These are phyloP conservation scores for Neurospora crassa DNA, from an alignment of 2,329 filamentous ascomycete genomes.

Conservation along the genomic window DNA sequence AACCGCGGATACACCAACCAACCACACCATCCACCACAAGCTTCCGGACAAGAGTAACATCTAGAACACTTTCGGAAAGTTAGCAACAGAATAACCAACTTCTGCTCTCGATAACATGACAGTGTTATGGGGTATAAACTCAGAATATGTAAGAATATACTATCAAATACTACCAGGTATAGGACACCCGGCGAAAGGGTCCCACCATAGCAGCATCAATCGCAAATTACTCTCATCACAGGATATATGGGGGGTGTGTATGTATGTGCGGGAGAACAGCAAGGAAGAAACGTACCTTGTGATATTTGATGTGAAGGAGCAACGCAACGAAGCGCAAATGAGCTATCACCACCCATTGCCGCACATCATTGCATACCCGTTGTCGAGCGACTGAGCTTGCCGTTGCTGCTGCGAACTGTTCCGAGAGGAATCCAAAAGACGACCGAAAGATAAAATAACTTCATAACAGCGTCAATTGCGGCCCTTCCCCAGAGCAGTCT, in stretches of 20 bases:
- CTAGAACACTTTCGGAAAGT: not conserved
- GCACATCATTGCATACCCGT: not conserved
- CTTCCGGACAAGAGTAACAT: not conserved
- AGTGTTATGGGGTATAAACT: constrained; percentile 24
- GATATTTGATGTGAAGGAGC: not conserved
- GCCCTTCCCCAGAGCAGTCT: not conserved
- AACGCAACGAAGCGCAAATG: not conserved
- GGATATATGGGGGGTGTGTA: not conserved
- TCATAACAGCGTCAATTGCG: not conserved
- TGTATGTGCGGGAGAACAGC: not conserved
- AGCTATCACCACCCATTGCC: not conserved
- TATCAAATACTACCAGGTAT: constrained; percentile 69
- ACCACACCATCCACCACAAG: not conserved
- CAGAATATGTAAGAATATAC: constrained; percentile 95
- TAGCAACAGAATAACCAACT: not conserved
- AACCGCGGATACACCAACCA: not conserved
- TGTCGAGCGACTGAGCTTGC: not conserved
- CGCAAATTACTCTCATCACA: constrained; percentile 91
- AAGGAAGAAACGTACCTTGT: not conserved
- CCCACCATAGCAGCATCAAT: constrained; percentile 70
- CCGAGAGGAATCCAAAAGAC: not conserved
- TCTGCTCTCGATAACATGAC: not conserved
- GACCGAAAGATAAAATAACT: not conserved
- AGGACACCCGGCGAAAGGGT: constrained; percentile 69
- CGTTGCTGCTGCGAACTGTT: not conserved